Base-by-base conservation (phyloP, 768 basidiomycete genomes). In the Leucocoprinus sp. region DNA sequence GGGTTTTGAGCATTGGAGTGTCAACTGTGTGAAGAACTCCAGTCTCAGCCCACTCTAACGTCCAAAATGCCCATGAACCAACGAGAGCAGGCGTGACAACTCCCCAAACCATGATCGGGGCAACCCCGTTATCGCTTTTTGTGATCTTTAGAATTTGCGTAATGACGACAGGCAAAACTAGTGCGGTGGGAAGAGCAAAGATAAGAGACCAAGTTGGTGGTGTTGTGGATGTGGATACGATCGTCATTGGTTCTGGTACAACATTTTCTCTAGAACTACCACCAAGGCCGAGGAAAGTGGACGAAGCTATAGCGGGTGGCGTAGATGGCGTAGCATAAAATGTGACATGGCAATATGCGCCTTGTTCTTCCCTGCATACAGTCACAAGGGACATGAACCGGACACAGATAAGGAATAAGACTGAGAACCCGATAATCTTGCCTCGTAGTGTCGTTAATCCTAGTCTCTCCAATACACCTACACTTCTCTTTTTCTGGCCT, bases 281-380 rank as follows among this genome's bases (percentile, higher is more conserved):
- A 17, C 3, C 28, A 5, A 23, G 14, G 4, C 42, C 19, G 14
- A 29, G 21, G 4, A 12, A 12, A 0, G 38, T 26, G 12, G 34
- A n/a, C 27, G 34, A 17, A 9, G 40, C 17, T 6, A 40, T 27
- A 12, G 18, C 6, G 2, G 80, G 67, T 5, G 86, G 79, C 0
- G 80, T 64, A 7, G 82, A 73, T 0, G 82, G 76, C 0, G 86
- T 84, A 0, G 80, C 68, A 59, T 87, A 96, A 67, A 93, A 98
- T 0, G 95, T 93, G 43, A 93, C 84, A 50, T 75, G 70, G 58
- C 96, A 99, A 60, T 78, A 85, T 0, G 90, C 82, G 31, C 88
- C 82, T 61, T 97, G 95, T 58, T 98, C 95, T 60, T 99, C 95
- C 51, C 96, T 71, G 57, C 95, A 98, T 7, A 92, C 78, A 0